Evolutionary conservation across 1,284 basidiomycete genomes (phyloP).

Genomic region (Cryptococcus sp.): DNA sequence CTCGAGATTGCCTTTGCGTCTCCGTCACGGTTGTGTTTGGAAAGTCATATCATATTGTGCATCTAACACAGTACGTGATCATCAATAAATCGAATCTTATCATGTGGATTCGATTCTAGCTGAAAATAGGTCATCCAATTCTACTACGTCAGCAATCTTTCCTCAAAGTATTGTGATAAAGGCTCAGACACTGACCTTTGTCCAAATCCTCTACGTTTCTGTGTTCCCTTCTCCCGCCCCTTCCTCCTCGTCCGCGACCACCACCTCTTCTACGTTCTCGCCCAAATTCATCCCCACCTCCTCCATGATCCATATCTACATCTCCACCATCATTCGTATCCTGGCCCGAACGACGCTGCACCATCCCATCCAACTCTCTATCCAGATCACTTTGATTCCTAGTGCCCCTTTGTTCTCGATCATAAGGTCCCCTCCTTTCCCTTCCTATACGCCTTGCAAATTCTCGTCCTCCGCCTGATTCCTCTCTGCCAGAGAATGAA

Average conservation of each 20-base stretch:
- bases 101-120: conserved; percentile 1
- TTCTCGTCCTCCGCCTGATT: conserved; percentile 27
- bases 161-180: not conserved
- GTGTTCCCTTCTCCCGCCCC: conserved; percentile 10
- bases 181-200: conserved; percentile 23
- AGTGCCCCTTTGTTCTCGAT: conserved; percentile 1
- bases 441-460: conserved; percentile 32
- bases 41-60: too few species aligned
- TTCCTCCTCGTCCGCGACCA: conserved; percentile 4
- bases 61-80: too few species aligned
- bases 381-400: conserved; percentile 32
- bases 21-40: too few species aligned
- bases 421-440: conserved; percentile 22
- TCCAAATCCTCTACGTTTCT: conserved; percentile 36
- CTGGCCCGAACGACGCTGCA: conserved; percentile 11
- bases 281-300: not conserved
- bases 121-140: conserved; percentile 28
- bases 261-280: conserved; percentile 5
- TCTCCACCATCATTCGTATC: conserved; percentile 5
- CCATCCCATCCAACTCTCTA: conserved; percentile 34
- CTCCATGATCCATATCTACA: conserved; percentile 6
- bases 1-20: too few species aligned
- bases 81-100: too few species aligned
- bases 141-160: conserved; percentile 10
- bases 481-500: conserved; percentile 4